Base-by-base conservation (phyloP, 2,329 filamentous ascomycete species). In the Metarhizium album region DNA sequence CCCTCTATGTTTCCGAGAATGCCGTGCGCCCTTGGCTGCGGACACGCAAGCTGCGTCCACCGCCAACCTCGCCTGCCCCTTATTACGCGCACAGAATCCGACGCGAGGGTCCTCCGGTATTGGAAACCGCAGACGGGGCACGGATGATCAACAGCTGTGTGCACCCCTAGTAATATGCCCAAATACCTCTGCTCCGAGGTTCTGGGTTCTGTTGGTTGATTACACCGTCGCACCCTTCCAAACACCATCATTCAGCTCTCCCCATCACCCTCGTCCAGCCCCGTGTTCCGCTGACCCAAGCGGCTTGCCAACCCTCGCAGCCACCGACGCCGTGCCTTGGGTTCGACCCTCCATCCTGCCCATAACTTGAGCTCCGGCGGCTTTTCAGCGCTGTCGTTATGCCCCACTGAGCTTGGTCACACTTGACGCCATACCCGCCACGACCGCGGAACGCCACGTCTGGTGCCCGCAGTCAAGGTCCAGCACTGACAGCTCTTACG, bases 351-450 rank as follows among this genome's bases (percentile, higher is more conserved):
- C 42, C 49, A 42, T 47, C 24, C 16, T 31, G 33, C 49, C 18
- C 23, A 4, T 42, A 27, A 6, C 16, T 45, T 22, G 38, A 16
- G 40, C 33, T 48, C 33, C 42, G 20, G 24, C n/a, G 14, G 40
- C 16, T 40, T 45, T 48, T 48, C 52, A 45, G 45, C 45, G 24
- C 47, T 42, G 45, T 45, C 45, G 29, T 45, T 23, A 27, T 27
- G 37, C 45, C 45, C 45, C 52, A 43, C 35, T 14, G 20, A 42
- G 37, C 18, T 22, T 50, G 48, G 52, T 46, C 52, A 48, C 45
- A 43, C 48, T 55, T 50, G 38, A 57, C 53, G 50, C 50, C 55
- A 45, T 55, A 54, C 52, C 55, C 54, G 55, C 54, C 49, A 47
- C 47, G 46, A 37, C 50, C 47, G 51, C 49, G 47, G 45, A 48